These are phyloP conservation scores for Xylaria curta DNA, from an alignment of 495 filamentous ascomycete species.

Conservation along the genomic window DNA sequence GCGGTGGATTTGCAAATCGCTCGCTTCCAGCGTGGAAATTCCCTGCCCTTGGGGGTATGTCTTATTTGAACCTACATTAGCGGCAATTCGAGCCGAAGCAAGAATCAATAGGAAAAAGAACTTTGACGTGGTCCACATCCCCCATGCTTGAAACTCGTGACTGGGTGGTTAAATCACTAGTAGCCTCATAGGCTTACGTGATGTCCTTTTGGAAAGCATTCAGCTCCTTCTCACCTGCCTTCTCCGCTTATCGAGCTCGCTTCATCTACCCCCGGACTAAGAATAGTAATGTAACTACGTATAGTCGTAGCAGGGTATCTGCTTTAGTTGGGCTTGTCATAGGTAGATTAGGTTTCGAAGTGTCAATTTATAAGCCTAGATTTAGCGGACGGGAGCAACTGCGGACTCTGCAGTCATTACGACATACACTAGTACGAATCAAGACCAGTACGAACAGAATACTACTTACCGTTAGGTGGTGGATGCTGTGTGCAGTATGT, in stretches of 20 bases:
- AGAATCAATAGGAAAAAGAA: slow-evolving; percentile 2
- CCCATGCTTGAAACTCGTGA: neutral
- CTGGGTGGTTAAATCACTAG: neutral
- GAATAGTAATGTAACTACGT: neutral
- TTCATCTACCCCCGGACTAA: neutral
- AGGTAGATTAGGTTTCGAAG: neutral
- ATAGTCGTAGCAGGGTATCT: neutral
- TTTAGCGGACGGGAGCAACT: slow-evolving; percentile 6
- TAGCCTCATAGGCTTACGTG: slow-evolving; percentile 7
- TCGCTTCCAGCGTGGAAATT: slow-evolving; percentile 6
- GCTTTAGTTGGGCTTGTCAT: neutral
- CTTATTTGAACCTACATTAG: neutral
- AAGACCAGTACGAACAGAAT: neutral
- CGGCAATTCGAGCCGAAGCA: slow-evolving; percentile 2
- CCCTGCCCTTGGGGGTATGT: neutral
- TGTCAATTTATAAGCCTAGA: neutral
- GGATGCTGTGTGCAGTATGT: neutral
- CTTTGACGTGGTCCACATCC: neutral
- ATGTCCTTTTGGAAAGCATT: slow-evolving; percentile 11
- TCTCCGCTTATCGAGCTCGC: neutral
- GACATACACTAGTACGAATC: slow-evolving; percentile 4
- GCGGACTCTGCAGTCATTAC: neutral
- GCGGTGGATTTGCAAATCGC: neutral
- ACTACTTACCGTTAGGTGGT: slow-evolving; percentile 6
- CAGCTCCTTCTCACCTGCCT: neutral